Base-by-base conservation (phyloP, 2,329 filamentous ascomycete species). In the Aspergillus uvarum region DNA sequence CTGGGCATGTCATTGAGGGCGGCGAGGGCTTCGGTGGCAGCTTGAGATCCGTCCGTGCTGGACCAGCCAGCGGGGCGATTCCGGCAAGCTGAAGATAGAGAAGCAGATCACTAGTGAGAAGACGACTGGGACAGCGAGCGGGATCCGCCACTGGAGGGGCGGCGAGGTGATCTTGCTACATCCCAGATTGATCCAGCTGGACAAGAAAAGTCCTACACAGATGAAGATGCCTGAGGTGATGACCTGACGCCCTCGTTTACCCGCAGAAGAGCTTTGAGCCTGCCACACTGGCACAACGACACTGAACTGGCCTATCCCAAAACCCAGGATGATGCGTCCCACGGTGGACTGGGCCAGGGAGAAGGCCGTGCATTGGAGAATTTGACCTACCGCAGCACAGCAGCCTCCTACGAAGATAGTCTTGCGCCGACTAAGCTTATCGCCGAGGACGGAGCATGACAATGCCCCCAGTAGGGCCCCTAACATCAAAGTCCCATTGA, bases 81-180 rank as follows among this genome's bases (percentile, higher is more conserved):
- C 84, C 2, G 83, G 83, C 4, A 85, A 72, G 3, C 75, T 70
- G 26, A 81, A 72, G 22, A 83, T 76, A 22, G 79, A 73, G n/a
- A 62, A 59, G 35, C 81, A 70, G 24, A 35, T 35, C 32, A 35
- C 32, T 6, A 35, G 51, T 2, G 70, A 68, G 58, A 74, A 70
- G 42, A 74, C 24, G 50, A 65, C 61, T n/a, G 67, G 68, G 55
- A 74, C 65, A 14, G 71, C 72, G 7, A 79, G 61, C 14, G 76
- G 74, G 47, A 76, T 69, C 16, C 76, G 70, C 76, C 77, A 79
- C 31, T 52, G 58, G 1, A 42, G 56, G 68, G 59, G 47, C 1
- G 56, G 48, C 1, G 68, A 21, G 69, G 68, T 3, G 66, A 70
- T 42, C 31, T 62, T 61, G 42, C 68, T 70, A 56, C 72, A 72